phyloP scores from a whole-genome alignment of 352 stramenopile genomes.

The Elongisporangium prolatum region DNA sequence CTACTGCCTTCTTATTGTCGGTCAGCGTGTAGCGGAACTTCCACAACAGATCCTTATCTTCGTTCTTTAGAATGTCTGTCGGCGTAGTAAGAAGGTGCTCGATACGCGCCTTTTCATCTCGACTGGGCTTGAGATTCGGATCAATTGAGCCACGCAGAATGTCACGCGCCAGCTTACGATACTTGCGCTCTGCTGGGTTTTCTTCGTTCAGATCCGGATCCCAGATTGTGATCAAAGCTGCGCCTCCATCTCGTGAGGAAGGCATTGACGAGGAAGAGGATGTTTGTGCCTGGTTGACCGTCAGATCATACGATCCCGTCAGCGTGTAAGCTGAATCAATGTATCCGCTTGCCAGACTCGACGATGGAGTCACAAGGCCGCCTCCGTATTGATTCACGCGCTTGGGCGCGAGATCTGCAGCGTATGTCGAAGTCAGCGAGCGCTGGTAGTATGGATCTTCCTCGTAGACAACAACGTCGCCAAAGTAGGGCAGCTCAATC shows the following conservation, averaged over 20 bases:
- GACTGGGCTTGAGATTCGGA: slow-evolving; percentile 95
- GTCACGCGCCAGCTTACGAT: slow-evolving; percentile 95
- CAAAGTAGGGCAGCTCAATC: slow-evolving; percentile 91
- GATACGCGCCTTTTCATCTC: slow-evolving; percentile 91
- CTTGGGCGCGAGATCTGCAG: slow-evolving; percentile 32
- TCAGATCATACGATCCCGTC: slow-evolving; percentile 45
- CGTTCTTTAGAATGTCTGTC: slow-evolving; percentile 90
- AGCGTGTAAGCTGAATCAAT: slow-evolving; percentile 28
- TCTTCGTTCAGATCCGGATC: slow-evolving; percentile 85
- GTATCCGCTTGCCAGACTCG: slow-evolving; percentile 13
- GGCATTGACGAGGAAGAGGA: slow-evolving; percentile 15
- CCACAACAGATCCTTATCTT: slow-evolving; percentile 94
- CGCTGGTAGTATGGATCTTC: slow-evolving; percentile 87
- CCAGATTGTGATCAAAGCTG: slow-evolving; percentile 72
- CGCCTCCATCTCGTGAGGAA: slow-evolving; percentile 21
- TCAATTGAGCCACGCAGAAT: slow-evolving; percentile 96
- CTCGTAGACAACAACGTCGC: slow-evolving; percentile 89
- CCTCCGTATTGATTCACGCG: slow-evolving; percentile 32
- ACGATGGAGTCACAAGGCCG: slow-evolving; percentile 6
- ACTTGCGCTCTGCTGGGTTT: slow-evolving; percentile 96
- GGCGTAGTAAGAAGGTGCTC: slow-evolving; percentile 91
- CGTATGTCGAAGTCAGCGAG: slow-evolving; percentile 48
- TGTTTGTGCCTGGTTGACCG: slow-evolving; percentile 8
- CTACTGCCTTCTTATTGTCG: slow-evolving; percentile 93
- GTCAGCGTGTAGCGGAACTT: slow-evolving; percentile 96